Evolutionary conservation across 192 early-diverging fungal genomes (phyloP), one percentile per base, ranked within the genome.

Genomic region (Helicostylum pulchrum): DNA sequence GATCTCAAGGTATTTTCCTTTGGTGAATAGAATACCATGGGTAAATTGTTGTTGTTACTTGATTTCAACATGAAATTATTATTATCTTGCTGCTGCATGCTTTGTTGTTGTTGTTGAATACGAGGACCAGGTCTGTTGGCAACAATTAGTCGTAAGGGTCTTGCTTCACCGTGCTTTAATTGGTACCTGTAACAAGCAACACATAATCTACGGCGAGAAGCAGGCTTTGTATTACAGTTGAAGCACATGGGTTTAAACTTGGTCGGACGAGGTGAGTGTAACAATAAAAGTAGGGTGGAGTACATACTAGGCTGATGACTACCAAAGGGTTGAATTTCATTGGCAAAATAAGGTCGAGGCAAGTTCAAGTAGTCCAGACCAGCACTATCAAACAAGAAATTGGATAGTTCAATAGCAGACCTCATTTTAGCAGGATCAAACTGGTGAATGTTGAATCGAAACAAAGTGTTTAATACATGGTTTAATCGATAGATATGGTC

Each of bases 141-240:
- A 47, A 64, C 55, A 68, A 73, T 73, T 5, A 73, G 43, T 26
- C 65, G 34, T 15, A 58, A 36, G 0, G 71, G 71, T 14, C 66
- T 32, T n/a, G 71, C 11, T 23, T 58, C 55, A 39, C 54, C 50
- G 34, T 73, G 55, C 51, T 73, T 73, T 8, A 73, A 50, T 47
- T 73, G 71, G 30, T 73, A 73, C 0, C 71, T 53, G 30, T 73
- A 73, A 52, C 71, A 73, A 21, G 71, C 71, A n/a, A 68, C 66
- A 51, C 71, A 73, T 0, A 73, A 44, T 7, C 53, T 31, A n/a
- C 71, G 71, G 1, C 66, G 55, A 8, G 66, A 68, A 15, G 71
- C 50, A 32, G 71, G 66, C 15, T 73, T 73, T 9, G 56, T 60
- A 23, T 53, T 56, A 47, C 66, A 73, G 32, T 73, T 73, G 32